A percentile compares a stretch with the other conserved stretches of the same genome.
Evolutionary conservation across 1,284 basidiomycete genomes (phyloP).

Genomic region (Taiwanofungus camphoratus): DNA sequence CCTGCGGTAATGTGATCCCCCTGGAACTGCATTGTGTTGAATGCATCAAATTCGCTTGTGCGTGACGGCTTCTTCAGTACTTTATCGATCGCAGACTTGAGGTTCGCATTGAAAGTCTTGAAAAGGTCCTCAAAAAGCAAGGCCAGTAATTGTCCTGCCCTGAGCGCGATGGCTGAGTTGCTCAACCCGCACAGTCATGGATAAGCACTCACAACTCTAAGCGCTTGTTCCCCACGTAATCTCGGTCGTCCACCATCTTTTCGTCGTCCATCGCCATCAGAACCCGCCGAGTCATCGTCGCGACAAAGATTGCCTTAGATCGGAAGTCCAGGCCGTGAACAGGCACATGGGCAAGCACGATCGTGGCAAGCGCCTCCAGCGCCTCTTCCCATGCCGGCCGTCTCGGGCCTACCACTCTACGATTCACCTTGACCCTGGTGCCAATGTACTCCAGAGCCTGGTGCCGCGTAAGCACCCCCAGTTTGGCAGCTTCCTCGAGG

Average conservation of each 20-base stretch:
- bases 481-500: slow-evolving; percentile 88
- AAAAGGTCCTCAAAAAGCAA: slow-evolving; percentile 97
- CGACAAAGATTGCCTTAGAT: slow-evolving; percentile 95
- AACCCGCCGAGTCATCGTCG: slow-evolving; percentile 95
- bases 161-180: slow-evolving; percentile 27
- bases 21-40: slow-evolving; percentile 90
- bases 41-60: slow-evolving; percentile 93
- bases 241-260: slow-evolving; percentile 96
- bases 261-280: slow-evolving; percentile 96
- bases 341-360: slow-evolving; percentile 95
- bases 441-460: slow-evolving; percentile 98
- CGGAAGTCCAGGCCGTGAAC: slow-evolving; percentile 89
- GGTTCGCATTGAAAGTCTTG: slow-evolving; percentile 97
- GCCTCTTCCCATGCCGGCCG: slow-evolving; percentile 93
- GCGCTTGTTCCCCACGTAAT: slow-evolving; percentile 99
- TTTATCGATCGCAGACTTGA: slow-evolving; percentile 97
- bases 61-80: slow-evolving; percentile 96
- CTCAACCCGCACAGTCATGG: slow-evolving; percentile 1
- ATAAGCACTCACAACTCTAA: slow-evolving; percentile 77
- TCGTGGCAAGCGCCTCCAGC: slow-evolving; percentile 92
- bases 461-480: slow-evolving; percentile 88
- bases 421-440: slow-evolving; percentile 84
- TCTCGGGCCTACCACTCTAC: slow-evolving; percentile 73
- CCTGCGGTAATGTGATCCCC: slow-evolving; percentile 95
- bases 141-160: slow-evolving; percentile 94